Percentiles rank a stretch among this genome's conserved stretches.
phyloP scores from a whole-genome alignment of 805 yeast species.

The Pichia cephalocereana region DNA sequence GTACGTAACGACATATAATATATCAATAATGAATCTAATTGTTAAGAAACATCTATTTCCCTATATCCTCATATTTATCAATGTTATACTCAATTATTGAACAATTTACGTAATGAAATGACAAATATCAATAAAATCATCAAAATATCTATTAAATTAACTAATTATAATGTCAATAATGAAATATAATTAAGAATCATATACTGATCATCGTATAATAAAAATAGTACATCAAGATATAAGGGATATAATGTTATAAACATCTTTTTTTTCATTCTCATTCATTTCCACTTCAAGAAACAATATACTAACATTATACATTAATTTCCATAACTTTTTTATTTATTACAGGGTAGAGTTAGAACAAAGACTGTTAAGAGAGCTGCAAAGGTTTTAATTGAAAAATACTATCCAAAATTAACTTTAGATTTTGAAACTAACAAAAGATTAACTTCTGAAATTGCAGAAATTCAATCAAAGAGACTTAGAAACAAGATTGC shows the following conservation, averaged over 20 bases:
- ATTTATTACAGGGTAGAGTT: slow-evolving; percentile 84
- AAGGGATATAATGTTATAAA: too few relatives aligned
- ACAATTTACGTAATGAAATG: too few relatives aligned
- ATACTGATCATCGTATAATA: too few relatives aligned
- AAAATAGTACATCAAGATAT: too few relatives aligned
- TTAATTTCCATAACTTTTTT: background rate
- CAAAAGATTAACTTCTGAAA: slow-evolving; percentile 98
- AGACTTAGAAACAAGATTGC: slow-evolving; percentile 99
- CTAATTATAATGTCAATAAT: too few relatives aligned
- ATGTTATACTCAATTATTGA: too few relatives aligned
- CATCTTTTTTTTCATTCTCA: too few relatives aligned
- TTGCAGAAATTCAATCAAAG: slow-evolving; percentile 98
- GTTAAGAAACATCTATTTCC: background rate
- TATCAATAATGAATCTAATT: background rate
- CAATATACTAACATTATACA: too few relatives aligned
- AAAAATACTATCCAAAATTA: slow-evolving; percentile 99
- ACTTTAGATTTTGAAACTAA: slow-evolving; percentile 99
- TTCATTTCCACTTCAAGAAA: too few relatives aligned
- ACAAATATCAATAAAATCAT: too few relatives aligned
- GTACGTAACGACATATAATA: background rate
- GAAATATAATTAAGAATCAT: too few relatives aligned
- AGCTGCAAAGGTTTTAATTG: slow-evolving; percentile 99
- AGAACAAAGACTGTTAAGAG: slow-evolving; percentile 99
- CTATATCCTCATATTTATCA: background rate
- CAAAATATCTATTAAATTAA: too few relatives aligned